Conservation (phyloP, 305 asterid species). For the Plantago lanceolata region DNA sequence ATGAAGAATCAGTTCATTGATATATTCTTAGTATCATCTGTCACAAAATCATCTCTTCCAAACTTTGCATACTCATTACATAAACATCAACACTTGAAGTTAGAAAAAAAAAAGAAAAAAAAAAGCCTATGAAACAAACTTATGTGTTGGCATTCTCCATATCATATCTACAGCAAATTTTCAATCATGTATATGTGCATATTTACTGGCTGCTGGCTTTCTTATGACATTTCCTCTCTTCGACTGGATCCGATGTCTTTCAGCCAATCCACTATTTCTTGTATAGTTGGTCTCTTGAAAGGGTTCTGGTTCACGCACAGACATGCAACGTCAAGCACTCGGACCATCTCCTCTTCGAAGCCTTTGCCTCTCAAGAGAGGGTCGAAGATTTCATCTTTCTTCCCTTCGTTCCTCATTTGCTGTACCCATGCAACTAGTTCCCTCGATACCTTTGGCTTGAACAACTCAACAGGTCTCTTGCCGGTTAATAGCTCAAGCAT, state of each 20-base stretch:
- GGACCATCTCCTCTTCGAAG: conserved; percentile 73
- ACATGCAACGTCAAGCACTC: conserved; percentile 79
- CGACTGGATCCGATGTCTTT: conserved; percentile 41
- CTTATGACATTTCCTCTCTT: conserved; percentile 34
- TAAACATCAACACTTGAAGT: no score
- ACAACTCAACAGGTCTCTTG: conserved; percentile 81
- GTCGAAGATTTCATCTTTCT: conserved; percentile 69
- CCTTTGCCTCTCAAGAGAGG: conserved; percentile 64
- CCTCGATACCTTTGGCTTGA: conserved; percentile 70
- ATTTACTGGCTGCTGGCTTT: conserved; percentile 9
- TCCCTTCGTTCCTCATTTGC: conserved; percentile 69
- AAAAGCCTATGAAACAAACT: no score
- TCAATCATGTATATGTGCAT: conserved; percentile 23
- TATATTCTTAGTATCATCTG: no score
- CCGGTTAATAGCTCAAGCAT: conserved; percentile 86
- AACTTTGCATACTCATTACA: no score
- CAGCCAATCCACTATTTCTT: conserved; percentile 78
- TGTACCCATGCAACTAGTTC: conserved; percentile 82
- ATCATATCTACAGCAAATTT: conserved; percentile 31
- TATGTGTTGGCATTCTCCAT: conserved; percentile 25
- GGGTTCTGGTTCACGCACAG: conserved; percentile 83
- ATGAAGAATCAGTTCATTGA: no score
- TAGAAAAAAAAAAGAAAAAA: no score
- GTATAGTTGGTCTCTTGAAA: conserved; percentile 74
- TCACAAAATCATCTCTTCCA: no score